Conservation (phyloP, 2,329 filamentous ascomycete species). For the Colletotrichum costaricense region DNA sequence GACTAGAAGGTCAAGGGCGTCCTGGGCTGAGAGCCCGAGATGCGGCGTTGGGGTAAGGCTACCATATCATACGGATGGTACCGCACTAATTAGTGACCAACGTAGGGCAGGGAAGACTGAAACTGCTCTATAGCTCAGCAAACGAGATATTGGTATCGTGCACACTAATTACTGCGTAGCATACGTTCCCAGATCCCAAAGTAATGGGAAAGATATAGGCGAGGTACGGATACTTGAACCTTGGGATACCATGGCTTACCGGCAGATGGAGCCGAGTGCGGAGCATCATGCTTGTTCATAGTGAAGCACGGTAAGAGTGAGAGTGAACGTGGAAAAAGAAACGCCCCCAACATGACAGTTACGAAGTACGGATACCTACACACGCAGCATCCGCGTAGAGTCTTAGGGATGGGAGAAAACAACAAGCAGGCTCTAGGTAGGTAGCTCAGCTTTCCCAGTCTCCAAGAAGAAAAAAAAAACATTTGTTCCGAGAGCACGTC, state of each 20-base stretch:
- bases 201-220: too few species aligned
- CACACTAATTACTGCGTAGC: too few species aligned
- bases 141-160: too few species aligned
- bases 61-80: background rate
- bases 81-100: background rate
- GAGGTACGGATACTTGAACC: too few species aligned
- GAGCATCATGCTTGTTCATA: background rate
- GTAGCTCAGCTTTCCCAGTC: too few species aligned
- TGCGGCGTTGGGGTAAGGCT: background rate
- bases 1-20: conserved; percentile 11
- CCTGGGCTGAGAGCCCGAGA: background rate
- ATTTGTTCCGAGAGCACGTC: background rate
- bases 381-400: background rate
- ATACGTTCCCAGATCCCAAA: too few species aligned
- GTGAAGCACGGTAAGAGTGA: background rate
- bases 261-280: background rate
- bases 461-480: background rate
- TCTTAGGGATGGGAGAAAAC: background rate
- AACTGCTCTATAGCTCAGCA: background rate
- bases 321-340: background rate
- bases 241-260: background rate
- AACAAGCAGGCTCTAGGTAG: background rate
- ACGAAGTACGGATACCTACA: too few species aligned
- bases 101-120: background rate
- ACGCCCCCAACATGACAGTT: background rate